Evolutionary conservation across 1,284 basidiomycete genomes (phyloP), one percentile per base, ranked within the genome.

Genomic region (Thecaphora thlaspeos): DNA sequence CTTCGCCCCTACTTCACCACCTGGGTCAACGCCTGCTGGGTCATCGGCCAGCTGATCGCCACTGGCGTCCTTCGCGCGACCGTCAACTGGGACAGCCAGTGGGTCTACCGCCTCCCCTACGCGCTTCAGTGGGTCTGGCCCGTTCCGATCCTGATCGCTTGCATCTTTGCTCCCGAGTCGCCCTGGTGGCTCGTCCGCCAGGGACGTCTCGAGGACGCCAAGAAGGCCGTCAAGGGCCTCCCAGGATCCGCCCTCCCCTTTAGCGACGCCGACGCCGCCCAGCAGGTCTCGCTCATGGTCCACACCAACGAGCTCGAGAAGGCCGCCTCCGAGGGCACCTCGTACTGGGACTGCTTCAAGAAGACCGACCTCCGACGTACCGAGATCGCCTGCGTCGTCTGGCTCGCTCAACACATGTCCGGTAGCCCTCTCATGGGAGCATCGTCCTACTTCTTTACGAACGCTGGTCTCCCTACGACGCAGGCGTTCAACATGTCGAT

Each of bases 21-120:
- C 41, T 82, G 79, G 68, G 79, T 82, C 53, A 81, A 81, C 72
- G 76, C 81, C 54, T 81, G 80, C 71, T 82, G 81, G 81, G 82
- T 72, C 26, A 56, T 77, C n/a, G 76, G 76, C 8, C 72, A 75
- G 46, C 46, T 76, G 39, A 53, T 83, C 42, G 77, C 78, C n/a
- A 78, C 80, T 1, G 82, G 80, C 44, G 79, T 82, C 23, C 76
- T 82, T 14, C 71, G 71, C 22, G 80, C 75, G 17, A 67, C 73
- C 18, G 59, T 76, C 26, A 43, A 52, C 46, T 59, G 75, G 40
- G 50, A 66, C 21, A 58, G 70, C 37, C 63, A 78, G 52, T 79
- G 73, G 76, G 78, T 77, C 51, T 80, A 70, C 59, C 56, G 66
- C 40, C 70, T 81, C 36, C 80, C 80, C n/a, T 81, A 77, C 46